Evolutionary conservation across 2,329 filamentous ascomycete species (phyloP), one percentile per base, ranked within the genome.

Genomic region (Sporothrix luriei): DNA sequence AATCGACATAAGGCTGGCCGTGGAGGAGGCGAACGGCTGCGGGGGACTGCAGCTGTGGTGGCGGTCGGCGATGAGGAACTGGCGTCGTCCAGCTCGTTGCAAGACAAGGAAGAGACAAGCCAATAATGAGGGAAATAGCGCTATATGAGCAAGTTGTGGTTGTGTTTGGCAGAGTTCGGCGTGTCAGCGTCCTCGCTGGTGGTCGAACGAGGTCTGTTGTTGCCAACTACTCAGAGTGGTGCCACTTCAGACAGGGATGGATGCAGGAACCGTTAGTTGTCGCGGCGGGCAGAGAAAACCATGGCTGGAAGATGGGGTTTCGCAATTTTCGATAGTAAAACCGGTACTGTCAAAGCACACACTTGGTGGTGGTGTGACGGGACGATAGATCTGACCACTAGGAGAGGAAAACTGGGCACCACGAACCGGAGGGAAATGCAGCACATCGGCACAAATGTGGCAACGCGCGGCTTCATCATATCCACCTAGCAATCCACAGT

Each of bases 321-420:
- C 64, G 40, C 11, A 69, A 48, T 66, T 67, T 69, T 54, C 70
- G 54, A 71, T 71, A 33, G 48, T 24, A 64, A 68, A 68, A 4
- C 59, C 67, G 67, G 64, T 68, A 33, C 33, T n/a, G 55, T 49
- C 67, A 54, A 54, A 54, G 26, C 43, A 54, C 19, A 59, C 29
- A n/a, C n/a, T n/a, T 46, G 54, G 54, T 26, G 26, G 26, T 54
- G 43, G 51, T 43, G 43, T 61, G 61, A 26, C 65, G 52, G 26
- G 51, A 26, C 66, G 26, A 43, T 48, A 52, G 66, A 68, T 68
- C 66, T 40, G 40, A 51, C 52, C 52, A 68, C 52, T 68, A 21
- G 38, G 65, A 55, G 51, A 67, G 29, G 49, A 29, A 16, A 66
- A 16, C 43, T 14, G 29, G 46, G 40, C 61, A 43, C 43, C 38